Evolutionary conservation across 148 eudicot genomes (phyloP).

Genomic region (Rhododendron kiyosumense): DNA sequence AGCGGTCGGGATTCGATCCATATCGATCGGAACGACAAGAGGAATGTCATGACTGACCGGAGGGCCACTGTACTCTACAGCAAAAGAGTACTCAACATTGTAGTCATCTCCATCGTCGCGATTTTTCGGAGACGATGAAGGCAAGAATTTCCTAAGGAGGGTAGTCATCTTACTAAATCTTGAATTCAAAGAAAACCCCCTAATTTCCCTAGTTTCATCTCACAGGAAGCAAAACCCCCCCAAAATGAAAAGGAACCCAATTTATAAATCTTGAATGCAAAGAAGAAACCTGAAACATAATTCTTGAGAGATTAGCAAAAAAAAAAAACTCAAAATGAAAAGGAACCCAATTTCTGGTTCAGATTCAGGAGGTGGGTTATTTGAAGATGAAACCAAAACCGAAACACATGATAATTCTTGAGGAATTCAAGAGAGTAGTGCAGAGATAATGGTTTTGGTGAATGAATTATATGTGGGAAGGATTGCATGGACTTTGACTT

Average conservation of each 20-base stretch:
- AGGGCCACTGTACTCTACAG: slow-evolving; percentile 72
- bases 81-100: slow-evolving; percentile 63
- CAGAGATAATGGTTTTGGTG: not conserved
- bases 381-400: not conserved
- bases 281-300: no score
- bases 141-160: slow-evolving; percentile 36
- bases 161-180: slow-evolving; percentile 29
- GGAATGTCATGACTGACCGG: slow-evolving; percentile 50
- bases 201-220: not conserved
- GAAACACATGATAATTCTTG: not conserved
- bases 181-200: not conserved
- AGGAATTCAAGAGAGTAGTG: not conserved
- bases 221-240: not conserved
- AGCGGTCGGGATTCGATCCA: slow-evolving; percentile 52
- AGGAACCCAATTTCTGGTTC: no score
- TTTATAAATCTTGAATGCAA: no score
- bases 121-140: slow-evolving; percentile 22
- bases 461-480: not conserved
- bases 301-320: no score
- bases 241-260: not conserved
- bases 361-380: not conserved
- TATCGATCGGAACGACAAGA: slow-evolving; percentile 50
- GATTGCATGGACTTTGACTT: not conserved
- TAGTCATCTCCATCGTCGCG: slow-evolving; percentile 21
- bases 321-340: not conserved